A percentile compares a stretch with the other conserved stretches of the same genome.
Evolutionary conservation across 352 stramenopile species (phyloP).

Genomic region (Achlya hypogyna): DNA sequence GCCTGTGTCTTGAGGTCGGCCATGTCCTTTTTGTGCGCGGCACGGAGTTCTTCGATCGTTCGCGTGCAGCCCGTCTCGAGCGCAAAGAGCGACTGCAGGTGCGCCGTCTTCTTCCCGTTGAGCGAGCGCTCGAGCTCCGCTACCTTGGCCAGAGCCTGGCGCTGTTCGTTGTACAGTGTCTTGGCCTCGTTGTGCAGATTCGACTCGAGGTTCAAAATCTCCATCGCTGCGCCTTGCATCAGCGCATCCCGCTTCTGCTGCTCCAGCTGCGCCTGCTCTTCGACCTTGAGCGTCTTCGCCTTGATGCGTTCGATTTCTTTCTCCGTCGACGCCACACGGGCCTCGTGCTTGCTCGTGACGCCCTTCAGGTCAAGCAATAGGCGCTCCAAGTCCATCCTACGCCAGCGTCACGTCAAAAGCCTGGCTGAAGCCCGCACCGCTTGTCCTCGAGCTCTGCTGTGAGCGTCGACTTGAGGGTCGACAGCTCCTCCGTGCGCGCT

Average conservation of each 20-base stretch:
- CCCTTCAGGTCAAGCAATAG: slow-evolving; percentile 28
- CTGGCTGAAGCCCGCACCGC: not conserved
- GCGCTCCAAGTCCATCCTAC: not conserved
- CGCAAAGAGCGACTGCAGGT: slow-evolving; percentile 41
- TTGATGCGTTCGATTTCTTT: slow-evolving; percentile 46
- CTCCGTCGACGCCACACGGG: slow-evolving; percentile 40
- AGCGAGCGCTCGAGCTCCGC: slow-evolving; percentile 46
- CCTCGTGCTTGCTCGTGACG: slow-evolving; percentile 40
- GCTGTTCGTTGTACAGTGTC: slow-evolving; percentile 40
- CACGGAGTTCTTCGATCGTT: slow-evolving; percentile 28
- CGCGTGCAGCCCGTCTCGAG: slow-evolving; percentile 37
- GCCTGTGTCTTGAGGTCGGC: slow-evolving; percentile 45
- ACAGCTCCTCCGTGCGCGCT: slow-evolving; percentile 40
- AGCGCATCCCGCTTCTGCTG: slow-evolving; percentile 28
- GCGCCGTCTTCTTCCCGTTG: slow-evolving; percentile 49
- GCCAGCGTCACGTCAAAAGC: not conserved
- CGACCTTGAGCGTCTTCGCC: slow-evolving; percentile 36
- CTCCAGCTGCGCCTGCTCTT: slow-evolving; percentile 29
- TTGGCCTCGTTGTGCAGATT: slow-evolving; percentile 49
- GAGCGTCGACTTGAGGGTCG: slow-evolving; percentile 35
- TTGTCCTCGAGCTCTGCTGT: slow-evolving; percentile 38
- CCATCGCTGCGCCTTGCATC: slow-evolving; percentile 26
- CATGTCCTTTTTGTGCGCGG: slow-evolving; percentile 38
- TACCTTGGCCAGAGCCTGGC: slow-evolving; percentile 44
- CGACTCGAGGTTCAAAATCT: slow-evolving; percentile 39